phyloP scores from a whole-genome alignment of 2,329 filamentous ascomycete genomes.

The Aspergillus pseudoviridinutans region DNA sequence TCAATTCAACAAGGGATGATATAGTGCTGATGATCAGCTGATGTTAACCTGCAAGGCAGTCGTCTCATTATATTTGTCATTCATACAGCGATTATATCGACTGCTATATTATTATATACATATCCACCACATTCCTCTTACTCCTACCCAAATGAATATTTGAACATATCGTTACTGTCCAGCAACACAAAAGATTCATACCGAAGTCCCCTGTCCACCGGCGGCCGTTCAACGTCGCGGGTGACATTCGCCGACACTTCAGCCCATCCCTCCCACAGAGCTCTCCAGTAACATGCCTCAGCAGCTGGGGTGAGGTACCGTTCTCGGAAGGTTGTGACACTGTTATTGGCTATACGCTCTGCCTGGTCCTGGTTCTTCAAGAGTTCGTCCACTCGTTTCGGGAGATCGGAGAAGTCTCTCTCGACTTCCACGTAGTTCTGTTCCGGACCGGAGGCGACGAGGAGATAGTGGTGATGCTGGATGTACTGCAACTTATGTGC shows the following conservation, averaged over 20 bases:
- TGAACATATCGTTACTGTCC: neutral
- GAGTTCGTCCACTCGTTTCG: conserved; percentile 33
- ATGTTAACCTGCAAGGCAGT: too few species aligned
- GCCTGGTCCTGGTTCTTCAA: conserved; percentile 34
- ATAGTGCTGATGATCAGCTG: too few species aligned
- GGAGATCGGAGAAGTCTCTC: conserved; percentile 53
- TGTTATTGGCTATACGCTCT: conserved; percentile 45
- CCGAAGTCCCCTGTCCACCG: neutral
- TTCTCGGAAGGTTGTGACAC: conserved; percentile 42
- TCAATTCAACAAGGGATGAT: too few species aligned
- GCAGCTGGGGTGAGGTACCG: conserved; percentile 48
- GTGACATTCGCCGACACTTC: neutral
- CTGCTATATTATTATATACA: too few species aligned
- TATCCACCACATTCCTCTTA: too few species aligned
- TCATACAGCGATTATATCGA: too few species aligned
- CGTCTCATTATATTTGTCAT: too few species aligned
- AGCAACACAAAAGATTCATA: neutral
- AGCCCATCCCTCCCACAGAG: conserved; percentile 1
- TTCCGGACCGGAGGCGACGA: conserved; percentile 38
- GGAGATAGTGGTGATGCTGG: conserved; percentile 45
- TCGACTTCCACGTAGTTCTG: conserved; percentile 48
- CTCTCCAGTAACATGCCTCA: conserved; percentile 50
- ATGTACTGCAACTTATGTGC: conserved; percentile 45
- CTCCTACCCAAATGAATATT: too few species aligned
- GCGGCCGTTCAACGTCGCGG: too few species aligned